Percentiles rank a stretch among this genome's conserved stretches.
These are phyloP conservation scores for Brassica rapa DNA, from an alignment of 345 rosid genomes.

Conservation along the genomic window DNA sequence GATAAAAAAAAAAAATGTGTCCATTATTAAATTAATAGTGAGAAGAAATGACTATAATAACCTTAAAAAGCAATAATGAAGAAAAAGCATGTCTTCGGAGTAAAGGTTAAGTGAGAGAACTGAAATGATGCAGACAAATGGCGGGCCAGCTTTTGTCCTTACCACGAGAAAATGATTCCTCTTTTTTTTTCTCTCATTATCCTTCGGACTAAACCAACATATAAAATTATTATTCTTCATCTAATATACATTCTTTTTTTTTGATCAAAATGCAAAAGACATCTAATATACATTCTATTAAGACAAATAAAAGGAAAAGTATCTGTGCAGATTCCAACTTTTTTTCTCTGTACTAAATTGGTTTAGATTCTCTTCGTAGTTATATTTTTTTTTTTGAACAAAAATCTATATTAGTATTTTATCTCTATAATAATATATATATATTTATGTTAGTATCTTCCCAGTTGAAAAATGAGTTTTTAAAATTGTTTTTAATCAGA, in stretches of 20 bases:
- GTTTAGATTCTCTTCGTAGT: conserved; percentile 18
- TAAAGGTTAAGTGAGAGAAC: conserved; percentile 39
- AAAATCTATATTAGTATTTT: background rate
- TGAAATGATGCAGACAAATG: conserved; percentile 42
- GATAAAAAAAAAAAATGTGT: background rate
- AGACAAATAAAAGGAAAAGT: background rate
- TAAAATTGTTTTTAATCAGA: background rate
- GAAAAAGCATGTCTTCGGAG: conserved; percentile 42
- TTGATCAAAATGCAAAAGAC: too few relatives aligned
- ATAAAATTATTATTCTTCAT: background rate
- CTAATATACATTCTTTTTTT: background rate
- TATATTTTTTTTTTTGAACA: background rate
- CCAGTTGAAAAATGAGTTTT: background rate
- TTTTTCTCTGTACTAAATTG: background rate
- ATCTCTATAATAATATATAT: background rate
- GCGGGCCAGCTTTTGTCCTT: conserved; percentile 46
- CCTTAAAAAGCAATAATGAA: conserved; percentile 32
- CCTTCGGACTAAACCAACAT: background rate
- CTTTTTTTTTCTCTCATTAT: background rate
- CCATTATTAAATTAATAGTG: background rate
- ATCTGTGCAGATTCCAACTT: conserved; percentile 20
- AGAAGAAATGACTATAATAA: background rate
- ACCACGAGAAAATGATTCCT: conserved; percentile 38
- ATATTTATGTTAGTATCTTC: background rate
- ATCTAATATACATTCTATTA: background rate